Base-by-base conservation (phyloP, 371 early-diverging fungal genomes). In the Syncephalastrum contaminatum region DNA sequence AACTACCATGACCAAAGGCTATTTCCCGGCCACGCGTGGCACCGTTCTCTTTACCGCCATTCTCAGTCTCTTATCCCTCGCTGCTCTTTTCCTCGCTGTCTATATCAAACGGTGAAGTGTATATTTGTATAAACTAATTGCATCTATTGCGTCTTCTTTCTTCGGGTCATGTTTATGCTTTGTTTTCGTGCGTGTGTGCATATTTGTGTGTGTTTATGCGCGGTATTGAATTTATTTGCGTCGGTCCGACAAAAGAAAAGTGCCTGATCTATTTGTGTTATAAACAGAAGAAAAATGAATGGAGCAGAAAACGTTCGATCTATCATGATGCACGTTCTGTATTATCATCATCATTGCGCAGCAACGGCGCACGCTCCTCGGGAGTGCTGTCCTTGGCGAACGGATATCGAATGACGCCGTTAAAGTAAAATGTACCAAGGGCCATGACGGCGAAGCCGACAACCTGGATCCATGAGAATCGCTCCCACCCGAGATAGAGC, bases 401-500 rank as follows among this genome's bases (percentile, higher is more conserved):
- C 16, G 78, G 78, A 62, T 68, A 75, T 43, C 63, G 62, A 22
- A 94, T 63, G 12, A 94, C 92, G 40, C 90, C 92, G 63, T 96
- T 96, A 73, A 93, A 96, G 52, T 91, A 72, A 62, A 94, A 93
- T 4, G 96, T 96, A 46, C 96, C 96, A 58, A 88, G 87, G 18
- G 94, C 88, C 65, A 94, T 82, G 21, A 94, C 69, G 36, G 78
- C 63, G 71, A 97, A 95, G 54, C 86, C 88, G 62, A 88, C 39
- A 24, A 96, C 95, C 70, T 98, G 98, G 54, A 96, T 67, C 81
- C 84, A 87, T 60, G 86, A 84, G 69, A 98, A 98, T 1, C 73
- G 71, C 71, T 98, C 98, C 98, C 98, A 98, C 18, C 95, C 95
- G 46, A 98, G 82, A 14, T 76, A 84, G 47, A 96, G 64, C 16